These are phyloP conservation scores for Cicer pinnatifidum DNA, from an alignment of 306 rosid genomes.

Conservation along the genomic window DNA sequence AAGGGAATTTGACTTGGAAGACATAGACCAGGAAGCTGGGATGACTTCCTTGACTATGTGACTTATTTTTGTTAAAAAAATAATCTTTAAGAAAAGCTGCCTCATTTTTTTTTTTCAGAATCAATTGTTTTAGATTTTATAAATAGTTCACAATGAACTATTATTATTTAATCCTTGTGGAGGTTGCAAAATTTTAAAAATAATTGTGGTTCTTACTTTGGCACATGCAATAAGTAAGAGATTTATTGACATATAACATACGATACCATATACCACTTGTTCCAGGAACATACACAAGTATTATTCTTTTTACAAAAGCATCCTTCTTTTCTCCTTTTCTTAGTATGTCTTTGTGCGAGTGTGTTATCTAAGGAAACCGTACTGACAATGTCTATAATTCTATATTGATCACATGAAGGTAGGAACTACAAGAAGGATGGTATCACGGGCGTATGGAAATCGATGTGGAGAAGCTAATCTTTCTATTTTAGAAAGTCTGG, in stretches of 20 bases:
- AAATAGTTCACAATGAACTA: neutral
- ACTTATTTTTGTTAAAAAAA: neutral
- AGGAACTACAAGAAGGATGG: slow-evolving; percentile 81
- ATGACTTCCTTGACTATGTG: slow-evolving; percentile 2
- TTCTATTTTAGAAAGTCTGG: slow-evolving; percentile 82
- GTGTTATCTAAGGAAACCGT: slow-evolving; percentile 36
- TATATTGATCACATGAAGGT: slow-evolving; percentile 63
- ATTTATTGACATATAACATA: slow-evolving; percentile 26
- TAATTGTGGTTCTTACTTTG: slow-evolving; percentile 20
- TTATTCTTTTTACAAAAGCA: slow-evolving; percentile 1
- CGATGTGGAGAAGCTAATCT: slow-evolving; percentile 87
- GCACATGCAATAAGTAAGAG: neutral
- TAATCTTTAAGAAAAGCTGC: neutral
- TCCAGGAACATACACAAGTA: slow-evolving; percentile 31
- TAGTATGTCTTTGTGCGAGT: slow-evolving; percentile 22
- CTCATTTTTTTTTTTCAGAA: neutral
- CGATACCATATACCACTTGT: slow-evolving; percentile 14
- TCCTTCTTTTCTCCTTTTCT: slow-evolving; percentile 10
- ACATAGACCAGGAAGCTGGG: slow-evolving; percentile 15
- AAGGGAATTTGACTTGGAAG: slow-evolving; percentile 27
- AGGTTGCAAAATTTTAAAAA: neutral
- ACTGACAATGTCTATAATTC: slow-evolving; percentile 45
- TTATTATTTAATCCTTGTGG: slow-evolving; percentile 8
- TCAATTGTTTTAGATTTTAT: slow-evolving; percentile 11
- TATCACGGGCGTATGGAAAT: slow-evolving; percentile 79